These are phyloP conservation scores for Fraxinus sp. DNA, from an alignment of 305 asterid genomes.

Conservation along the genomic window DNA sequence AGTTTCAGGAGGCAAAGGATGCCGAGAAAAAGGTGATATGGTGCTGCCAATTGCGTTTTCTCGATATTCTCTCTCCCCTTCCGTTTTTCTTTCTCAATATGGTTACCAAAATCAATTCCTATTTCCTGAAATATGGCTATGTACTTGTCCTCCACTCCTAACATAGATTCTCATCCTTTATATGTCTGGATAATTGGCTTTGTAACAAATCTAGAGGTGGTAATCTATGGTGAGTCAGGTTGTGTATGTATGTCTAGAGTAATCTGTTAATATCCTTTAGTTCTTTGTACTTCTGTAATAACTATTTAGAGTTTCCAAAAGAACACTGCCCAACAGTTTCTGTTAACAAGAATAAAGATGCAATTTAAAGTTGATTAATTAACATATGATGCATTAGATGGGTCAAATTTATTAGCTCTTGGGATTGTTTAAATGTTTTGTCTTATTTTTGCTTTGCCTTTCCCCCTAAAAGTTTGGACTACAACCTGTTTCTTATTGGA, in stretches of 20 bases:
- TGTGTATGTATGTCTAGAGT: not conserved
- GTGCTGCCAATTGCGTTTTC: constrained; percentile 27
- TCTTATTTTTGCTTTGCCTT: not conserved
- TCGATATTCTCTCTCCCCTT: not conserved
- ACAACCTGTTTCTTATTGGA: not conserved
- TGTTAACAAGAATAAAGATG: not conserved
- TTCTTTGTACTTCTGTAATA: not conserved
- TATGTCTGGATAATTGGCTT: not conserved
- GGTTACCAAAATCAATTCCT: constrained; percentile 7
- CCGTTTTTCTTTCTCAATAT: constrained; percentile 7
- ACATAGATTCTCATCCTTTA: not conserved
- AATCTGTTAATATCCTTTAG: not conserved
- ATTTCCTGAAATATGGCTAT: not conserved
- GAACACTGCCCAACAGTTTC: not conserved
- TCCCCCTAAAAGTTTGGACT: constrained; percentile 16
- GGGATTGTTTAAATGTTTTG: not conserved
- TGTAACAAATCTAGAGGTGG: constrained; percentile 2
- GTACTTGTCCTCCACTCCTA: not conserved
- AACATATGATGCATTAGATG: not conserved
- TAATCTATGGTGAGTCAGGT: not conserved
- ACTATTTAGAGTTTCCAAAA: not conserved
- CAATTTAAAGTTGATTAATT: not conserved
- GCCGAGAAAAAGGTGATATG: constrained; percentile 80
- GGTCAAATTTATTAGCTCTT: not conserved
- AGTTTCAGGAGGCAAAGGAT: constrained; percentile 87